Evolutionary conservation across 1,139 yeast species (phyloP), one percentile per base, ranked within the genome.

Genomic region (Meyerozyma smithsonii): DNA sequence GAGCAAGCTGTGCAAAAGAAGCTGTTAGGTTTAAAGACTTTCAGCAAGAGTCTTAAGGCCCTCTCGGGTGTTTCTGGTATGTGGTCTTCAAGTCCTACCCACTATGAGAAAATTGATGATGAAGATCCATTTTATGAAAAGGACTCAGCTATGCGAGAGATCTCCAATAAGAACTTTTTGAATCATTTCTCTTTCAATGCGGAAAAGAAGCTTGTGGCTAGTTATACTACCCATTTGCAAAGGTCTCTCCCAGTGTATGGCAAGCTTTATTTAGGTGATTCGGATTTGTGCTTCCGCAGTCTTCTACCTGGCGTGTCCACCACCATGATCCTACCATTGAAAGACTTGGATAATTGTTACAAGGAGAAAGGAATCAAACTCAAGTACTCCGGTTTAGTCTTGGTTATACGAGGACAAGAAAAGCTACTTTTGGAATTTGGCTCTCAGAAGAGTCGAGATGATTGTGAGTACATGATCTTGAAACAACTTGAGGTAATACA

Each of bases 171-270:
- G 17, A 66, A 86, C 43, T 90, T 81, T 57, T 69, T 77, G 41
- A 56, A 64, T 1, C 85, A 82, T 52, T 90, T 90, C 52, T 78
- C 92, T 0, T 62, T 88, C 10, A 66, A 73, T 6, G 70, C 68
- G 1, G 60, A 68, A 3, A 79, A 77, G 36, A 57, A 58, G 6
- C 64, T 90, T 41, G 60, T 82, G 1, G 81, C 95, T 0, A 72
- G 88, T 1, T 90, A 86, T 54, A 82, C 77, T 52, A 74, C 85
- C 6, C 86, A 87, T 58, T 59, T 89, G 21, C 81, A 77, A 45
- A 76, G 84, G 46, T 75, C 84, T 2, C 61, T 86, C 14, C 96
- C 96, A 0, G 67, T 83, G 4, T 86, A 85, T 60, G 97, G 97
- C 3, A 86, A 86, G 54, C 55, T 90, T 3, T 88, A 88, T 52